Percentiles rank a stretch among this genome's conserved stretches.
Conservation (phyloP, 1,284 basidiomycete genomes). For the Apiotrichum akiyoshidainum region DNA sequence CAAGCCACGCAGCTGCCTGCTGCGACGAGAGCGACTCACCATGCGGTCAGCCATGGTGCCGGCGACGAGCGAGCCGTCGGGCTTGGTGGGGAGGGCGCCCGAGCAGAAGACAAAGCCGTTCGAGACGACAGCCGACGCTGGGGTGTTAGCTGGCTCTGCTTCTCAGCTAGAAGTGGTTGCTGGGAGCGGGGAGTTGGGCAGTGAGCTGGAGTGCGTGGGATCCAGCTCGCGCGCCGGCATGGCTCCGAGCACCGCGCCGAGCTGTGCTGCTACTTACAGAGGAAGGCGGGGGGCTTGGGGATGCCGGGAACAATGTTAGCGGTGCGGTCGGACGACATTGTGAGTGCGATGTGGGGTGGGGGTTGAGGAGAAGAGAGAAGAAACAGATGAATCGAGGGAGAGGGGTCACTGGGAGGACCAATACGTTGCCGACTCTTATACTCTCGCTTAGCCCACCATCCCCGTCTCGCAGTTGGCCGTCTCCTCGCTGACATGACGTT, state of each 20-base stretch:
- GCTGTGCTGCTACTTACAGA: constrained; percentile 44
- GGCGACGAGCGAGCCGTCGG: constrained; percentile 56
- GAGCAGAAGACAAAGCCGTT: constrained; percentile 60
- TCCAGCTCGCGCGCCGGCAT: no score
- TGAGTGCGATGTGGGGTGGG: neutral
- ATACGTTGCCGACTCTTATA: neutral
- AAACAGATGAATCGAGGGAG: neutral
- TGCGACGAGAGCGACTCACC: constrained; percentile 48
- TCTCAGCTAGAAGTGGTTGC: neutral
- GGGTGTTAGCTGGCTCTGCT: neutral
- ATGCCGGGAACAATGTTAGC: constrained; percentile 25
- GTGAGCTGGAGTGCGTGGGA: no score
- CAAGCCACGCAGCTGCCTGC: no score
- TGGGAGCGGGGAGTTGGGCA: no score
- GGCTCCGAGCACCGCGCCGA: neutral
- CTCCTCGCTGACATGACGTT: no score
- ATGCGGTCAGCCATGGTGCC: constrained; percentile 59
- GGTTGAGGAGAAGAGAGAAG: neutral
- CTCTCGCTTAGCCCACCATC: neutral
- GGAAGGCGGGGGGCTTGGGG: constrained; percentile 55
- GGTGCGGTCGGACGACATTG: constrained; percentile 22
- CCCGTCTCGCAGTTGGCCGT: no score
- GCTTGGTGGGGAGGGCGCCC: constrained; percentile 60
- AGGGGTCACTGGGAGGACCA: neutral
- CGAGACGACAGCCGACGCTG: constrained; percentile 50